These are phyloP conservation scores for Backusella australiensis DNA, from an alignment of 192 early-diverging fungal genomes.

Conservation along the genomic window DNA sequence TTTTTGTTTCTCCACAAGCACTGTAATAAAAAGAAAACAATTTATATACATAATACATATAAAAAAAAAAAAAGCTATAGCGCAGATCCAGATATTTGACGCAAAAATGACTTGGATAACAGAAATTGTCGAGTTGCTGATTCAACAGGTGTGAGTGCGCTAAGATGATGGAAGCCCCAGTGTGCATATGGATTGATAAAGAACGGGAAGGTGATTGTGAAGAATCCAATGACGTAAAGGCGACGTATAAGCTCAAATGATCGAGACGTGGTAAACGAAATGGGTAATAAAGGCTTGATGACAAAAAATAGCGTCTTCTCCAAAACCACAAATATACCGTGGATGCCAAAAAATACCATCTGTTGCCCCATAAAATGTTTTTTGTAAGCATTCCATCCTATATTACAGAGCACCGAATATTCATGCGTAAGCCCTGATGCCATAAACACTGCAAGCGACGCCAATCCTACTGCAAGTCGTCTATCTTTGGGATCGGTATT, in stretches of 20 bases:
- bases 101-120: not conserved
- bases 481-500: not conserved
- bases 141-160: not conserved
- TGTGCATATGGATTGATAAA: slow-evolving; percentile 18
- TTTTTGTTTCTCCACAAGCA: not conserved
- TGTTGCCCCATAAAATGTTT: slow-evolving; percentile 5
- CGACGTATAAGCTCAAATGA: not conserved
- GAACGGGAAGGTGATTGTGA: not conserved
- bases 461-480: not conserved
- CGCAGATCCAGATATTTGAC: not conserved
- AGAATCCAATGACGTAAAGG: slow-evolving; percentile 6
- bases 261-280: not conserved
- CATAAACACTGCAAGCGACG: slow-evolving; percentile 13
- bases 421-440: slow-evolving; percentile 8
- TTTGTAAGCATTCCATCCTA: slow-evolving; percentile 8
- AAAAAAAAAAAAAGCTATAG: not conserved
- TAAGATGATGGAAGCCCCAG: slow-evolving; percentile 6
- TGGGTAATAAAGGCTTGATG: not conserved
- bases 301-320: not conserved
- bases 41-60: not conserved
- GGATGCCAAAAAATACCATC: slow-evolving; percentile 11
- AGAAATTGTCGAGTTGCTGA: not conserved
- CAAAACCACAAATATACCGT: slow-evolving; percentile 9
- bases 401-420: slow-evolving; percentile 11
- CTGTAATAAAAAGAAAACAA: slow-evolving; percentile 2